phyloP scores from a whole-genome alignment of 306 rosid genomes.

The Lablab purpureus region DNA sequence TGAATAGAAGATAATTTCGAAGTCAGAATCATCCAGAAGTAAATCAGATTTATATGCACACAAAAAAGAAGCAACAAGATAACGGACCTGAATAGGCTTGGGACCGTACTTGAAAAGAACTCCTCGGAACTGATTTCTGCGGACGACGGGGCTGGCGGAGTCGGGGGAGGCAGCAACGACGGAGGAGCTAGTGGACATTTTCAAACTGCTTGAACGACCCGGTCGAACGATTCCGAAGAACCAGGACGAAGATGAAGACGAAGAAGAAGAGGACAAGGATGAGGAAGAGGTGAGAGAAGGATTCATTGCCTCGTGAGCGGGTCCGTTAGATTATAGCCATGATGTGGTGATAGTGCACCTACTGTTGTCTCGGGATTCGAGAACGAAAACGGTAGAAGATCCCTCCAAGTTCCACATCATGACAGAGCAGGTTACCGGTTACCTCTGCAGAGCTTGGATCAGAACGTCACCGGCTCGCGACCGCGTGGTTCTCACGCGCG shows the following conservation, averaged over 20 bases:
- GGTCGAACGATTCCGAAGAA: slow-evolving; percentile 81
- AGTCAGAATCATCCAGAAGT: slow-evolving; percentile 8
- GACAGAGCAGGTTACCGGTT: slow-evolving; percentile 28
- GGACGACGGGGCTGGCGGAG: slow-evolving; percentile 56
- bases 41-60: background rate
- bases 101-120: slow-evolving; percentile 94
- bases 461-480: background rate
- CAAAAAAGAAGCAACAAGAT: background rate
- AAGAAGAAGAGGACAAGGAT: slow-evolving; percentile 48
- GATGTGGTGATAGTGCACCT: background rate
- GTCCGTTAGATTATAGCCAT: slow-evolving; percentile 21
- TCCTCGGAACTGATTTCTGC: slow-evolving; percentile 88
- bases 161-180: slow-evolving; percentile 50
- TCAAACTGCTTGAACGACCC: slow-evolving; percentile 62
- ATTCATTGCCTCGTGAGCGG: slow-evolving; percentile 64
- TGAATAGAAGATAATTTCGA: background rate
- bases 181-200: slow-evolving; percentile 55
- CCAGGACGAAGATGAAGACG: slow-evolving; percentile 79
- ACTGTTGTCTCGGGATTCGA: slow-evolving; percentile 16
- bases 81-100: slow-evolving; percentile 84
- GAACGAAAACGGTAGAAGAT: background rate
- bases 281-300: slow-evolving; percentile 57
- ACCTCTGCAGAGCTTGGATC: background rate
- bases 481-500: slow-evolving; percentile 32
- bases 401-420: background rate